Conservation (phyloP, 2,329 filamentous ascomycete genomes). For the Chrysoporthe puriensis region DNA sequence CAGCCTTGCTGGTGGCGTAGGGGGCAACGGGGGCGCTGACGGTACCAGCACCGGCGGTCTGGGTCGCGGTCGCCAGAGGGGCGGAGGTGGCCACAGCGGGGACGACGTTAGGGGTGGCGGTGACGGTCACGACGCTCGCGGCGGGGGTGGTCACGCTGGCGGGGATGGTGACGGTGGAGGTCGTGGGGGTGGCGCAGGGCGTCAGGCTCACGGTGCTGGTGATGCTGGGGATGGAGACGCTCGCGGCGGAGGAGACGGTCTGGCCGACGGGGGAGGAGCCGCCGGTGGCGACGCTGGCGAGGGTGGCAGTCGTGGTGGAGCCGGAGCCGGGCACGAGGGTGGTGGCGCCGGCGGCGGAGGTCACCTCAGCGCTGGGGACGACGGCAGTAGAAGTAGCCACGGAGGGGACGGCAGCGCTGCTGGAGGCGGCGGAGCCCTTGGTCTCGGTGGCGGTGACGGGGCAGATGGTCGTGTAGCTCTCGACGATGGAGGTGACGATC, state of each 20-base stretch:
- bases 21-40: neutral
- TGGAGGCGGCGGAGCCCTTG: slow-evolving; percentile 13
- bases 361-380: neutral
- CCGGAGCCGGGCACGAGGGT: neutral
- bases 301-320: neutral
- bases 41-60: neutral
- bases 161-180: slow-evolving; percentile 32
- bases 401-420: slow-evolving; percentile 6
- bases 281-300: neutral
- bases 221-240: slow-evolving; percentile 21
- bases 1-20: neutral
- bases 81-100: slow-evolving; percentile 1
- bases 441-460: slow-evolving; percentile 31
- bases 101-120: slow-evolving; percentile 23
- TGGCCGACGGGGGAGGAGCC: slow-evolving; percentile 15
- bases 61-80: slow-evolving; percentile 4
- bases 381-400: slow-evolving; percentile 1
- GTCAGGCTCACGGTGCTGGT: slow-evolving; percentile 26
- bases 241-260: neutral
- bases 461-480: slow-evolving; percentile 35
- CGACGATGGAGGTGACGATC: slow-evolving; percentile 35
- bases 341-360: slow-evolving; percentile 3
- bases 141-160: slow-evolving; percentile 31
- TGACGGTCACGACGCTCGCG: slow-evolving; percentile 29
- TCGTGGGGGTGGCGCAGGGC: slow-evolving; percentile 27